Evolutionary conservation across 306 rosid species (phyloP), one percentile per base, ranked within the genome.

Genomic region (Lupinus albus): DNA sequence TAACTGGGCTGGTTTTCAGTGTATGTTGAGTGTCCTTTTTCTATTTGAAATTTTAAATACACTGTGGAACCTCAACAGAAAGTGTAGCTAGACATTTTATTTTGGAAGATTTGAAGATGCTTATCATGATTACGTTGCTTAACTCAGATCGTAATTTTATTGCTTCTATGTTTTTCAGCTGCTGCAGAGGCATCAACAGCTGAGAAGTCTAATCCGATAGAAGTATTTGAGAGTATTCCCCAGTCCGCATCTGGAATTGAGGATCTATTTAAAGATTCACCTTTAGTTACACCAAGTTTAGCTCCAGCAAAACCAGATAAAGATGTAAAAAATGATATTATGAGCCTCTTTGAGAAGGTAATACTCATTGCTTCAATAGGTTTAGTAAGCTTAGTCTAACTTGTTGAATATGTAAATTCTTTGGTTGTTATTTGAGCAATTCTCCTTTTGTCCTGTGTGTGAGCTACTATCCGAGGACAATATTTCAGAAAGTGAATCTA

Each of bases 261-360:
- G 85, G 99, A 88, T 77, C 85, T 93, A 66, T 87, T 90, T 76
- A 84, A 76, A 52, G 94, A 88, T 81, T 75, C 86, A 66, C 70
- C 85, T 55, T 63, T 81, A 36, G 2, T 82, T 61, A 65, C 81
- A 46, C 84, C 87, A 46, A 57, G 76, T 70, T 15, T 69, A 46
- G 77, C 67, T 76, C 67, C 92, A 32, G 91, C 71, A 64, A 86
- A 82, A 74, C 94, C 89, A 11, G 83, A 73, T 60, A 91, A 90
- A 76, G 97, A 91, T 45, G 79, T 86, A 28, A 94, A 91, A 88
- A 88, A 84, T 78, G 97, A 91, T 77, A 94, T 94, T 50, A 86
- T 94, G 99, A 86, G 96, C 86, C 99, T 94, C 76, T 94, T 94
- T 73, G 99, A 94, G 81, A 94, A 91, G 99, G 99, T 94, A 64